A percentile compares a stretch with the other conserved stretches of the same genome.
These are phyloP conservation scores for Penicillium vulpinum DNA, from an alignment of 2,329 filamentous ascomycete genomes.

Conservation along the genomic window DNA sequence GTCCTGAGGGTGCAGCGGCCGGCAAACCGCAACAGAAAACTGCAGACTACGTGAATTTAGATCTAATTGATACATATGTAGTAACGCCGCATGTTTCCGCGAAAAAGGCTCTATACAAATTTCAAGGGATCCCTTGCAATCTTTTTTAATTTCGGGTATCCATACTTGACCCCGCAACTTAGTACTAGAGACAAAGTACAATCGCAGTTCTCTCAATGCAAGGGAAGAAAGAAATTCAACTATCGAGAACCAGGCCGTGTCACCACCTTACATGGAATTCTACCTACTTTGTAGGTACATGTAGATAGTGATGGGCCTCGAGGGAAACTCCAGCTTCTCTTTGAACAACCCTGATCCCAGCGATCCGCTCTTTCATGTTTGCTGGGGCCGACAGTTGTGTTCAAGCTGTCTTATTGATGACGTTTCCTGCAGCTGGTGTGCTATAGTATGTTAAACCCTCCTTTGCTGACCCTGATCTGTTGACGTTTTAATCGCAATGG, in stretches of 20 bases:
- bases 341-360: conserved; percentile 6
- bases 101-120: background rate
- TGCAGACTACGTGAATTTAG: background rate
- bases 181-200: background rate
- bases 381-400: conserved; percentile 42
- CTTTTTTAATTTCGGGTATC: background rate
- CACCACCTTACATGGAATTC: conserved; percentile 9
- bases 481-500: too few species aligned
- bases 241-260: background rate
- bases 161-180: conserved; percentile 5
- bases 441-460: conserved; percentile 32
- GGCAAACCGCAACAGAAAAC: background rate
- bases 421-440: conserved; percentile 41
- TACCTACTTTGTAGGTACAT: too few species aligned
- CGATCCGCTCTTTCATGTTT: conserved; percentile 34
- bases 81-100: too few species aligned
- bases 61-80: background rate
- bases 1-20: background rate
- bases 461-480: too few species aligned
- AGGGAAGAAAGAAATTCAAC: background rate
- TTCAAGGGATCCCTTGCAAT: background rate
- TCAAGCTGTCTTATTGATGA: conserved; percentile 34
- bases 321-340: conserved; percentile 6
- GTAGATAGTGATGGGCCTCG: background rate
- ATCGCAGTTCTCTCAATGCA: background rate